A percentile compares a stretch with the other conserved stretches of the same genome.
These are phyloP conservation scores for Saccharum officinarum DNA, from an alignment of 176 grass and related monocot genomes.

Conservation along the genomic window DNA sequence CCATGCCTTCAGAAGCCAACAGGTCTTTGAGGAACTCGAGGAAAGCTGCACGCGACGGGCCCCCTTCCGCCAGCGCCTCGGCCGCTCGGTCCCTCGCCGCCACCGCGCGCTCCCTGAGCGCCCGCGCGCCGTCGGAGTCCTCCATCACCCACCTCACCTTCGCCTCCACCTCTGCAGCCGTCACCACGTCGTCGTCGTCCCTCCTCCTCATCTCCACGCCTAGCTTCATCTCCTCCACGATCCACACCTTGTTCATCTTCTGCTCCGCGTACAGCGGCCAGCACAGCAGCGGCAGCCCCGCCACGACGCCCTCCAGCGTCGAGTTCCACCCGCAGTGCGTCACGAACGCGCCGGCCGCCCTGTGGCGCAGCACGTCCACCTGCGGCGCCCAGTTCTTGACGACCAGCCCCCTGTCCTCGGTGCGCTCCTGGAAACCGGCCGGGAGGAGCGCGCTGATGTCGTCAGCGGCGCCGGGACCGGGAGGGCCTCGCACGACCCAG, in stretches of 20 bases:
- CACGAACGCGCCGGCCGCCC: slow-evolving; percentile 28
- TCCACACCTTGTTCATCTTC: slow-evolving; percentile 28
- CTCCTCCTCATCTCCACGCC: background rate
- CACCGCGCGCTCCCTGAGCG: background rate
- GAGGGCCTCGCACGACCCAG: background rate
- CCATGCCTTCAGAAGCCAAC: background rate
- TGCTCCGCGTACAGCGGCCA: slow-evolving; percentile 43
- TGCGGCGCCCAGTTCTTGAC: slow-evolving; percentile 32
- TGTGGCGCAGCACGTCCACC: slow-evolving; percentile 21
- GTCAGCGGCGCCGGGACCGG: no score
- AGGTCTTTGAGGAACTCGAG: background rate
- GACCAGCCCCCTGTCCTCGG: background rate
- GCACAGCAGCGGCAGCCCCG: slow-evolving; percentile 36
- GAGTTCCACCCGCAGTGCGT: slow-evolving; percentile 64
- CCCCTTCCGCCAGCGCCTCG: background rate
- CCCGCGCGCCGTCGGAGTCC: background rate
- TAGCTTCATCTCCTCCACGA: slow-evolving; percentile 35
- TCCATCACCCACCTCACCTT: slow-evolving; percentile 32
- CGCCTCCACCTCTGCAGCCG: background rate
- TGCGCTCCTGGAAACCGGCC: background rate
- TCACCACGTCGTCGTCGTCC: background rate
- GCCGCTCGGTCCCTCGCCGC: background rate
- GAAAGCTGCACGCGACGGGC: background rate
- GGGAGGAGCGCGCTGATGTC: background rate
- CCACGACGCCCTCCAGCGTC: slow-evolving; percentile 19